Conservation (phyloP, 2,329 filamentous ascomycete genomes). For the Fusarium coffeatum region DNA sequence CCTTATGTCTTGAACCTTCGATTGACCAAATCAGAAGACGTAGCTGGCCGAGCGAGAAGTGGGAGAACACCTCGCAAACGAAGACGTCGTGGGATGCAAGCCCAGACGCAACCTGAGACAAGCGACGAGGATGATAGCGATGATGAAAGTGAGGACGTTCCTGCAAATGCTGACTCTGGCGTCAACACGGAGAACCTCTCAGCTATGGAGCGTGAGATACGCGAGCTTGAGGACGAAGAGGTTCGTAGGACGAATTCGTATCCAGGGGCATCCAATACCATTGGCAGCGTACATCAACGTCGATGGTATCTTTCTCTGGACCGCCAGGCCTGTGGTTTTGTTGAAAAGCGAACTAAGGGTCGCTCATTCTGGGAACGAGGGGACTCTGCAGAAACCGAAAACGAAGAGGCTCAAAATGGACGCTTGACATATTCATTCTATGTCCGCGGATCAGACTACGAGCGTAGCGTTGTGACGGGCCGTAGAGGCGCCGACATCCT, state of each 20-base stretch:
- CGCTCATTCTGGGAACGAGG: slow-evolving; percentile 25
- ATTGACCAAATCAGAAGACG: slow-evolving; percentile 60
- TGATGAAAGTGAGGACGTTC: slow-evolving; percentile 32
- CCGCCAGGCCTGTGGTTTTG: slow-evolving; percentile 68
- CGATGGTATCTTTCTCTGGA: slow-evolving; percentile 75
- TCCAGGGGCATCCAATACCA: slow-evolving; percentile 71
- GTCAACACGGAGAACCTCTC: slow-evolving; percentile 41
- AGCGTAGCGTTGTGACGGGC: slow-evolving; percentile 75
- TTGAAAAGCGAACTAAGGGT: slow-evolving; percentile 47
- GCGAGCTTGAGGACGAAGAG: slow-evolving; percentile 62
- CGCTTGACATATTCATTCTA: slow-evolving; percentile 67
- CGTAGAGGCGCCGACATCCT: slow-evolving; percentile 69
- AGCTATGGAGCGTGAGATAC: slow-evolving; percentile 55
- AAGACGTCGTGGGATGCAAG: slow-evolving; percentile 13
- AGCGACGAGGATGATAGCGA: slow-evolving; percentile 39
- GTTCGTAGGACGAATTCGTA: slow-evolving; percentile 74
- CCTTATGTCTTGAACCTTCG: slow-evolving; percentile 67
- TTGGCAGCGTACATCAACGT: slow-evolving; percentile 75
- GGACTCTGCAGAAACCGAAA: neutral
- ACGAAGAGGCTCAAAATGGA: neutral
- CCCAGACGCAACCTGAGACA: slow-evolving; percentile 38
- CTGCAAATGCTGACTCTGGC: slow-evolving; percentile 32
- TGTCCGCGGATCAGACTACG: slow-evolving; percentile 68
- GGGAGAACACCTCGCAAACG: slow-evolving; percentile 11
- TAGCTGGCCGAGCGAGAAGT: slow-evolving; percentile 47